Conservation (phyloP, 495 filamentous ascomycete genomes). For the Staphylotrichum tortipilum region DNA sequence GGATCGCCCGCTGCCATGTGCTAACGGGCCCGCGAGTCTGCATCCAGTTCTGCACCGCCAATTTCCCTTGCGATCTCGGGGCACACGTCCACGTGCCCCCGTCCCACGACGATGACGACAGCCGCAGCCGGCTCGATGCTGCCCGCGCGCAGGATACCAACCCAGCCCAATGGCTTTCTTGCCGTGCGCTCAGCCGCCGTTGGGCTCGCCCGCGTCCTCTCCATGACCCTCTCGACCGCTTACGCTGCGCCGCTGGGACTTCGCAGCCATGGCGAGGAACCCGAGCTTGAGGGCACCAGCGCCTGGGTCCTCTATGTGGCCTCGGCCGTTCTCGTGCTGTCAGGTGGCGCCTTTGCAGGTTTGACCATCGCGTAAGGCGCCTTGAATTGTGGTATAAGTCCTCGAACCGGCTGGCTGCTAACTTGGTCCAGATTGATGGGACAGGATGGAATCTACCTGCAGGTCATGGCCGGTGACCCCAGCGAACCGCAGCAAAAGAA, state of each 20-base stretch:
- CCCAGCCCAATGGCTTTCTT: conserved; percentile 26
- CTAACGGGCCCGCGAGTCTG: neutral
- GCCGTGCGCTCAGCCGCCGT: conserved; percentile 31
- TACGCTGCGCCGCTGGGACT: conserved; percentile 23
- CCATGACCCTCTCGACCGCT: conserved; percentile 29
- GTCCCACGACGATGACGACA: conserved; percentile 8
- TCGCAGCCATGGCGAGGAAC: conserved; percentile 22
- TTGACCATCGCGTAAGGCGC: conserved; percentile 71
- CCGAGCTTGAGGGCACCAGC: conserved; percentile 32
- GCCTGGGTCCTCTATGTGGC: conserved; percentile 38
- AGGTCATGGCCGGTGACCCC: conserved; percentile 76
- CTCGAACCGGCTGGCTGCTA: conserved; percentile 11
- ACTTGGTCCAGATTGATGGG: conserved; percentile 58
- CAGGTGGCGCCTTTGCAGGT: conserved; percentile 91
- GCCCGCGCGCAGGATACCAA: conserved; percentile 7
- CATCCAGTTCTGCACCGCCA: neutral
- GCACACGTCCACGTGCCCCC: no score
- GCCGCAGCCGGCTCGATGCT: neutral
- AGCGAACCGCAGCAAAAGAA: conserved; percentile 71
- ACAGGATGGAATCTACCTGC: conserved; percentile 93
- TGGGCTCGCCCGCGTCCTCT: conserved; percentile 31
- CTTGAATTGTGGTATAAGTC: neutral
- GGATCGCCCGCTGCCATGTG: neutral
- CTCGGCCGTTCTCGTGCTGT: conserved; percentile 58
- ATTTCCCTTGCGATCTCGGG: no score